These are phyloP conservation scores for Colletotrichum cuscutae DNA, from an alignment of 2,329 filamentous ascomycete species.

Conservation along the genomic window DNA sequence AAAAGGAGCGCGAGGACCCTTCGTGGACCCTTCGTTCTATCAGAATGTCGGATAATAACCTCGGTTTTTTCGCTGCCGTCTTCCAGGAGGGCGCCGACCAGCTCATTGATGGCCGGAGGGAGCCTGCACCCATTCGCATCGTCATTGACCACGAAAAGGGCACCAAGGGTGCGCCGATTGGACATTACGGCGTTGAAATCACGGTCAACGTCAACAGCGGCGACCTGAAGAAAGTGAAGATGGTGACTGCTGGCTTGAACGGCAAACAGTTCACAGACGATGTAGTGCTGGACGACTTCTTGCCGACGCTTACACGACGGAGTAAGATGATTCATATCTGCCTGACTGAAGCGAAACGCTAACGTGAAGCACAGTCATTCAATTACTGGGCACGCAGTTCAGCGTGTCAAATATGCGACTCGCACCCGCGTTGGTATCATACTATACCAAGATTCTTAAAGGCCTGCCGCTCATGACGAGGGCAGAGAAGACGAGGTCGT, in stretches of 20 bases:
- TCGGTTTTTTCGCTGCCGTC: slow-evolving; percentile 73
- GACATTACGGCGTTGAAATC: slow-evolving; percentile 77
- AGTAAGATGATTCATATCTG: slow-evolving; percentile 57
- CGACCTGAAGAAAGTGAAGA: slow-evolving; percentile 60
- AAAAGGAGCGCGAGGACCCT: slow-evolving; percentile 82
- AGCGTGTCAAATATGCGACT: slow-evolving; percentile 72
- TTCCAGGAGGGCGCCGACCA: slow-evolving; percentile 76
- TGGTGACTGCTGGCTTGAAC: slow-evolving; percentile 70
- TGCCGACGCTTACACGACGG: slow-evolving; percentile 79
- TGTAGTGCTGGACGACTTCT: slow-evolving; percentile 76
- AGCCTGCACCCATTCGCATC: slow-evolving; percentile 76
- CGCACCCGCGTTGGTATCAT: slow-evolving; percentile 76
- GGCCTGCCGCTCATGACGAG: slow-evolving; percentile 73
- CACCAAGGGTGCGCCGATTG: slow-evolving; percentile 73
- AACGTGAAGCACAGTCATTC: slow-evolving; percentile 67
- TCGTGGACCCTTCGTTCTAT: slow-evolving; percentile 83
- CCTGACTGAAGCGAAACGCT: slow-evolving; percentile 39
- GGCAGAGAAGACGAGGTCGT: slow-evolving; percentile 73
- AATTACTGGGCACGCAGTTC: slow-evolving; percentile 77
- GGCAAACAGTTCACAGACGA: slow-evolving; percentile 80
- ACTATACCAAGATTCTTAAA: slow-evolving; percentile 81
- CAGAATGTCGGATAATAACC: slow-evolving; percentile 68
- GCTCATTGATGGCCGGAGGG: slow-evolving; percentile 70
- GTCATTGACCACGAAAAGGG: slow-evolving; percentile 77
- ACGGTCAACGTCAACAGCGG: slow-evolving; percentile 70